Evolutionary conservation across 2,329 filamentous ascomycete genomes (phyloP).

Genomic region (Xylaria sp.): DNA sequence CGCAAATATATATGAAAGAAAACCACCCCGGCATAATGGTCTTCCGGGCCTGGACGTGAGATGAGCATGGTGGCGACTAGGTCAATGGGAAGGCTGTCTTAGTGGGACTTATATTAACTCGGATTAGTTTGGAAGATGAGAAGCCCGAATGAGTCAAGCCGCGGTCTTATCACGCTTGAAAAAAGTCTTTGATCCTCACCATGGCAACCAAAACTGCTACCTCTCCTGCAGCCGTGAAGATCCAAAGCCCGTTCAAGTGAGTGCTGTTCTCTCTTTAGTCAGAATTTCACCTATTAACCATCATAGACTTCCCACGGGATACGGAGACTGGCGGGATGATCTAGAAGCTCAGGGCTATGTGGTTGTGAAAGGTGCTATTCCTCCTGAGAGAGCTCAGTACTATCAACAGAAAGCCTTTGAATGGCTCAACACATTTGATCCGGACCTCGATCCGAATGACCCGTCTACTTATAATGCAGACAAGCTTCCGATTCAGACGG

Average conservation of each 20-base stretch:
- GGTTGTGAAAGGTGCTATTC: conserved; percentile 45
- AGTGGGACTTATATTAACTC: conserved; percentile 15
- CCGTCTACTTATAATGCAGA: conserved; percentile 52
- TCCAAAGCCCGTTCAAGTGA: conserved; percentile 19
- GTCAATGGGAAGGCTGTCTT: neutral
- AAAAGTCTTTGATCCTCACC: neutral
- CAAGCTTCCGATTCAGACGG: conserved; percentile 54
- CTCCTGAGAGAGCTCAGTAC: conserved; percentile 35
- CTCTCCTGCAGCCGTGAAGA: conserved; percentile 5
- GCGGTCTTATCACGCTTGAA: neutral
- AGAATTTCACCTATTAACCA: neutral
- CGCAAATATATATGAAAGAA: neutral
- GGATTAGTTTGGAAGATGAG: neutral
- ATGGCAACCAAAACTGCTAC: conserved; percentile 12
- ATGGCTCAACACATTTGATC: conserved; percentile 37
- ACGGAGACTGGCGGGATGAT: conserved; percentile 44
- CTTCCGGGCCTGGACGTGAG: neutral
- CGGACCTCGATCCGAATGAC: conserved; percentile 49
- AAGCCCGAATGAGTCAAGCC: neutral
- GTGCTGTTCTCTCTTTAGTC: neutral
- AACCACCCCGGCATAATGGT: conserved; percentile 10
- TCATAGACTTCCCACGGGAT: conserved; percentile 17
- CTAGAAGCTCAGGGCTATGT: conserved; percentile 45
- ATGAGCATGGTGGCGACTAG: conserved; percentile 5
- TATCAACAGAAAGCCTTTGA: conserved; percentile 39